A percentile compares a stretch with the other conserved stretches of the same genome.
phyloP scores from a whole-genome alignment of 1,139 yeast genomes.

The Candida albicans region DNA sequence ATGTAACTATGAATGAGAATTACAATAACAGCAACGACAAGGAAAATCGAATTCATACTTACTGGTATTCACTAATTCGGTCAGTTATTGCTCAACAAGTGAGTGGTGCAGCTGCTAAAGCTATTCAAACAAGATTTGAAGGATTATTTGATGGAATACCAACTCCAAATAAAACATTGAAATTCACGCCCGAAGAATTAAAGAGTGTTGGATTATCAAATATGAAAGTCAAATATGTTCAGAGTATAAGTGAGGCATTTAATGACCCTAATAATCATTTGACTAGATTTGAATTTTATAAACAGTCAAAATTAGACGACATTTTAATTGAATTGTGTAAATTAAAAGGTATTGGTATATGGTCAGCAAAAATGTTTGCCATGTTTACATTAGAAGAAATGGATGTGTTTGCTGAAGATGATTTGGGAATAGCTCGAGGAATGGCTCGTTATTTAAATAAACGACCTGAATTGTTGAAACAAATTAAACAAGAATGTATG shows the following conservation, averaged over 20 bases:
- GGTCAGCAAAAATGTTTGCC: conserved; percentile 91
- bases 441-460: conserved; percentile 59
- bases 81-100: conserved; percentile 78
- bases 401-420: conserved; percentile 76
- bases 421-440: conserved; percentile 85
- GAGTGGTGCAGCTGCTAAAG: conserved; percentile 77
- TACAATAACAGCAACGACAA: conserved; percentile 8
- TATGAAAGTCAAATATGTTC: conserved; percentile 65
- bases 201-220: conserved; percentile 69
- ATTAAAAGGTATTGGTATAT: conserved; percentile 81
- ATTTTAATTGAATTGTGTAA: conserved; percentile 54
- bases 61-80: conserved; percentile 40
- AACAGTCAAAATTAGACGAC: conserved; percentile 39
- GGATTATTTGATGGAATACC: conserved; percentile 47
- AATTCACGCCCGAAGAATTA: conserved; percentile 45
- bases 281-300: conserved; percentile 39
- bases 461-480: conserved; percentile 52
- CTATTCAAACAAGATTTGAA: conserved; percentile 55
- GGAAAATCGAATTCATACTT: conserved; percentile 34
- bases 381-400: conserved; percentile 64
- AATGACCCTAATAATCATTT: conserved; percentile 36
- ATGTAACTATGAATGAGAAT: too few species aligned
- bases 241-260: conserved; percentile 61
- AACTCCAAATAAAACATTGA: conserved; percentile 48
- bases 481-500: conserved; percentile 36